Conservation (phyloP, 192 early-diverging fungal species). For the Coemansia sp. region DNA sequence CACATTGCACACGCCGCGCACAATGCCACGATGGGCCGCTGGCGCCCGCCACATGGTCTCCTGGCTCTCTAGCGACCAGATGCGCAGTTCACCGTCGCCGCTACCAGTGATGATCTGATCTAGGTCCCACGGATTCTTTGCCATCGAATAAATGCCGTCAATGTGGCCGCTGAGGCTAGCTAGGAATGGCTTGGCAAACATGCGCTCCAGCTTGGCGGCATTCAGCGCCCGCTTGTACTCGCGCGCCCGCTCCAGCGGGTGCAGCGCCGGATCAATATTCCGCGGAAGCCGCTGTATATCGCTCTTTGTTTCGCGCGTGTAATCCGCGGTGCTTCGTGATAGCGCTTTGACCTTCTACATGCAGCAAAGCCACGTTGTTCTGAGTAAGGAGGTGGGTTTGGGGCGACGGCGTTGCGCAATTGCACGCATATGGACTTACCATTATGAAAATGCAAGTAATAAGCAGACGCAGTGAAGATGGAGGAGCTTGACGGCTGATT, state of each 20-base stretch:
- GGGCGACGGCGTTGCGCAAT: too few species aligned
- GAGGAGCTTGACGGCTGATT: too few species aligned
- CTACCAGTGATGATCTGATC: constrained; percentile 82
- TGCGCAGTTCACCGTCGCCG: constrained; percentile 91
- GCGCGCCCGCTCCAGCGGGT: constrained; percentile 91
- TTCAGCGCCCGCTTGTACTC: constrained; percentile 96
- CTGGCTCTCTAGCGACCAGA: constrained; percentile 83
- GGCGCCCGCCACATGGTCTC: constrained; percentile 69
- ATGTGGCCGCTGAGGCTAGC: constrained; percentile 84
- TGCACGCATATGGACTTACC: constrained; percentile 4
- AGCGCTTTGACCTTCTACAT: constrained; percentile 93
- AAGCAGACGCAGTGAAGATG: too few species aligned
- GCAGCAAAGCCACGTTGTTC: too few species aligned
- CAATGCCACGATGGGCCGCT: constrained; percentile 78
- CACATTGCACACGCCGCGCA: constrained; percentile 76
- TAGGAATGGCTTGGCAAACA: constrained; percentile 98
- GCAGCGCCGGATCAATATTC: constrained; percentile 83
- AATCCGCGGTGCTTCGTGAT: constrained; percentile 73
- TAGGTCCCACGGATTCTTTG: constrained; percentile 87
- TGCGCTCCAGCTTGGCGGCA: constrained; percentile 84
- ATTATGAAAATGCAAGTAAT: constrained; percentile 5
- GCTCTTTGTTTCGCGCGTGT: constrained; percentile 72
- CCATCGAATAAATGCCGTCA: constrained; percentile 93
- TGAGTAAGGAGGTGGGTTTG: neutral
- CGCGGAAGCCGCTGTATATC: constrained; percentile 85